A percentile compares a stretch with the other conserved stretches of the same genome.
phyloP scores from a whole-genome alignment of 2,329 filamentous ascomycete genomes.

The Hymenoscyphus fraxineus region DNA sequence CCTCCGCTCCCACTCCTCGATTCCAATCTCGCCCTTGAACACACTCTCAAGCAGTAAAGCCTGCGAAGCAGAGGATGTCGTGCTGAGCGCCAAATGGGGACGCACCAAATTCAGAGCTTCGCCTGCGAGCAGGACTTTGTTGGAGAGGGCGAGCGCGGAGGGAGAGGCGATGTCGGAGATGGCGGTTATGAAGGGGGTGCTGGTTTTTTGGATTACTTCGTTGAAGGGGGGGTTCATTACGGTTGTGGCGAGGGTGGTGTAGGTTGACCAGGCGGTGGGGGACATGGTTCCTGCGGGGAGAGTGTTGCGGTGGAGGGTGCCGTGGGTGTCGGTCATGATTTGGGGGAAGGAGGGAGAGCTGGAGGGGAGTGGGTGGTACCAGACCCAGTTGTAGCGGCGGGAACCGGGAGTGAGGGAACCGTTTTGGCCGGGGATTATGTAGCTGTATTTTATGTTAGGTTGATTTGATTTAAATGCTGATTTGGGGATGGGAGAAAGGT shows the following conservation, averaged over 20 bases:
- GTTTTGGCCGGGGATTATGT: conserved; percentile 41
- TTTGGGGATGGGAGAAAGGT: background rate
- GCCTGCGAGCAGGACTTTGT: conserved; percentile 39
- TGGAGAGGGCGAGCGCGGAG: conserved; percentile 35
- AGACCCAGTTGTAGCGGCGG: conserved; percentile 45
- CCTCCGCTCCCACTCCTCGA: conserved; percentile 9
- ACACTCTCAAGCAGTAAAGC: conserved; percentile 21
- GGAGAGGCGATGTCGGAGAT: conserved; percentile 39
- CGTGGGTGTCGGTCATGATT: conserved; percentile 34
- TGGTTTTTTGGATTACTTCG: conserved; percentile 39
- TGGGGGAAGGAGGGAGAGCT: conserved; percentile 23
- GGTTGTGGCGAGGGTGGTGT: conserved; percentile 13
- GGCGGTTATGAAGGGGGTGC: conserved; percentile 40
- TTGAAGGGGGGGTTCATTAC: conserved; percentile 19
- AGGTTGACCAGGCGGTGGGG: conserved; percentile 15
- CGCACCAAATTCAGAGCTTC: conserved; percentile 44
- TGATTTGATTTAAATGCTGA: background rate
- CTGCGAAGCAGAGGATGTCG: conserved; percentile 38
- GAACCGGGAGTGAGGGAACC: conserved; percentile 39
- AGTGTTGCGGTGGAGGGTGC: conserved; percentile 26
- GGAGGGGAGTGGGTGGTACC: conserved; percentile 38
- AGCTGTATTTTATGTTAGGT: conserved; percentile 21
- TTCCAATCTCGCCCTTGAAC: conserved; percentile 17
- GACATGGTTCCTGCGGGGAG: conserved; percentile 23
- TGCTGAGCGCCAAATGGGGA: conserved; percentile 43